Conservation (phyloP, 2,329 filamentous ascomycete genomes). For the Neonectria neomacrospora region DNA sequence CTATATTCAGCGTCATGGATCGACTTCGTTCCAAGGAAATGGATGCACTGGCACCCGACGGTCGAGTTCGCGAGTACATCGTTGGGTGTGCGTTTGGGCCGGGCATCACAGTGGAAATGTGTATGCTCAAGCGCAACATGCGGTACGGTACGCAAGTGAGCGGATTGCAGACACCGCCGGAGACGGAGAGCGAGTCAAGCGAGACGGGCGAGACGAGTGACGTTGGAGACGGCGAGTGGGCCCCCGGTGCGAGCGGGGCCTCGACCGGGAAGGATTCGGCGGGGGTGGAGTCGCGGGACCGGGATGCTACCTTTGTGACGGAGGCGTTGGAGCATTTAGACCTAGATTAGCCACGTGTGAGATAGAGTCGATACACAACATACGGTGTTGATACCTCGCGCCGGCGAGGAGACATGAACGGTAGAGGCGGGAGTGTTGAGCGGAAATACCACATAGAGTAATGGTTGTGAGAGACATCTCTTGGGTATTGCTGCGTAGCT, state of each 20-base stretch:
- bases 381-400: background rate
- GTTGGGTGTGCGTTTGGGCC: slow-evolving; percentile 77
- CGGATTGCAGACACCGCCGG: slow-evolving; percentile 63
- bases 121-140: slow-evolving; percentile 65
- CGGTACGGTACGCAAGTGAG: slow-evolving; percentile 31
- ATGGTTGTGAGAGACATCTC: background rate
- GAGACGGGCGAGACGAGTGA: slow-evolving; percentile 56
- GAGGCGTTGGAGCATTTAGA: slow-evolving; percentile 41
- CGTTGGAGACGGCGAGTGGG: slow-evolving; percentile 32
- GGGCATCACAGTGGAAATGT: slow-evolving; percentile 75
- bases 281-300: slow-evolving; percentile 20
- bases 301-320: slow-evolving; percentile 37
- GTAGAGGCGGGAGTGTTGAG: background rate
- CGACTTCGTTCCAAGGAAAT: slow-evolving; percentile 69
- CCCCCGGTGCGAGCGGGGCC: slow-evolving; percentile 29
- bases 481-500: background rate
- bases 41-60: slow-evolving; percentile 64
- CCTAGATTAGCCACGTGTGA: slow-evolving; percentile 37
- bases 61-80: slow-evolving; percentile 65
- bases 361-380: background rate
- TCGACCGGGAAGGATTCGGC: slow-evolving; percentile 26
- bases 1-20: slow-evolving; percentile 75
- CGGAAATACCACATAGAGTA: background rate
- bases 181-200: slow-evolving; percentile 63
- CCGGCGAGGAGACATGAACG: background rate